Evolutionary conservation across 208 protist genomes (phyloP), one percentile per base, ranked within the genome.

Genomic region (Trypanosoma avium): DNA sequence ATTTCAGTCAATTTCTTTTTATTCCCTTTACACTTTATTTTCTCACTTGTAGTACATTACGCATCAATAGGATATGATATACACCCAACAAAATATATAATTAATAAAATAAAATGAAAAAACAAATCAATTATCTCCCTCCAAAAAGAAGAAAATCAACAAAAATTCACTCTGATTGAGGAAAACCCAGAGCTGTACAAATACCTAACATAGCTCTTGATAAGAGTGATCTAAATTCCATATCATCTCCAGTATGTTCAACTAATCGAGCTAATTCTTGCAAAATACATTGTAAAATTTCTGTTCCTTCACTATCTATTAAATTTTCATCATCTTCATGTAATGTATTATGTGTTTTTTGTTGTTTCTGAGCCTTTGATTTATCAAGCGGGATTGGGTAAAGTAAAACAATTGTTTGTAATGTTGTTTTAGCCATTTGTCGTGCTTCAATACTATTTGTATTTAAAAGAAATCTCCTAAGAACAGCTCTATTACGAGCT

Each of bases 381-480:
- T 33, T 15, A 24, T 12, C 21, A 24, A 22, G 17, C 10, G 32
- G 9, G 7, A 35, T 10, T 64, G 55, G 45, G 53, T 57, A 40
- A 13, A 66, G 15, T 2, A 70, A 26, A 12, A 57, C 21, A 17
- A 65, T 47, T 30, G 67, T 52, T 12, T 65, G 61, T 1, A 77
- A 30, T 1, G 49, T 59, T 7, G 32, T 47, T 53, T 63, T 67
- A 24, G 68, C 48, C 56, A 88, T 69, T 43, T 58, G 72, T 17
- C 54, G 66, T 6, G 70, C 67, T 40, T 78, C 74, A 15, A 48
- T 58, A 55, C 70, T 83, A 21, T 57, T 54, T 12, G 78, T 73
- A 62, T 85, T 71, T 30, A 42, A 49, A 5, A 69, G 30, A 65
- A 82, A 91, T 52, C 77, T 72, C 53, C 36, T 36, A 29, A 91